Evolutionary conservation across 805 yeast genomes (phyloP).

Genomic region (Lachancea nothofagi): DNA sequence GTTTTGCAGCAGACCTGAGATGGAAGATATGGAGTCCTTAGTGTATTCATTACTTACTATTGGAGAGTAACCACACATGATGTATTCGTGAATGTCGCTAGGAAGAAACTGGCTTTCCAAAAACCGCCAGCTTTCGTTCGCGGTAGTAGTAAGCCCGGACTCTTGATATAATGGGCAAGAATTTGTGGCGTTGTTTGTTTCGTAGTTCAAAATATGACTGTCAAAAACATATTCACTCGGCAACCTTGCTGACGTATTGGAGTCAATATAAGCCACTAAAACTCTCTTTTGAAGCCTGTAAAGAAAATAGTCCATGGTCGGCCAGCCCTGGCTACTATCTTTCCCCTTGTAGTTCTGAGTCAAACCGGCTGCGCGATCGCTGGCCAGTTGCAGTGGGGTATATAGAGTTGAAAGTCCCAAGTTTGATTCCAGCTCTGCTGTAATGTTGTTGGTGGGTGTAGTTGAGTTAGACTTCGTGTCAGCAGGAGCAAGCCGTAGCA

Average conservation of each 20-base stretch:
- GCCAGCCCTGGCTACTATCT: conserved; percentile 28
- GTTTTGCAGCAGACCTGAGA: conserved; percentile 31
- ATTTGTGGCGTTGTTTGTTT: conserved; percentile 17
- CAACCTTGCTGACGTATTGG: conserved; percentile 22
- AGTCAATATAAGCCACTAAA: conserved; percentile 25
- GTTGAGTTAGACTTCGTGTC: background rate
- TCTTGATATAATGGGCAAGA: conserved; percentile 18
- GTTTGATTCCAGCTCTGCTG: conserved; percentile 19
- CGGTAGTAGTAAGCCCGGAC: conserved; percentile 12
- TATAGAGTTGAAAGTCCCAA: conserved; percentile 25
- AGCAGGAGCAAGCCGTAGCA: conserved; percentile 31
- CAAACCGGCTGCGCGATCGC: conserved; percentile 18
- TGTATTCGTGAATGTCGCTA: conserved; percentile 34
- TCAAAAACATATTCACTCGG: conserved; percentile 31
- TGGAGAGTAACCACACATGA: conserved; percentile 62
- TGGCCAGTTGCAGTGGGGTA: conserved; percentile 24
- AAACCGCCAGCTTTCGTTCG: conserved; percentile 35
- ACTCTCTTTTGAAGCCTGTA: conserved; percentile 34
- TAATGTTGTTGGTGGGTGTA: conserved; percentile 16
- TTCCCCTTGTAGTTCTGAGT: conserved; percentile 17
- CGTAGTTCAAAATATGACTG: conserved; percentile 20
- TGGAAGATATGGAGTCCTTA: conserved; percentile 20
- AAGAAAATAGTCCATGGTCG: conserved; percentile 34
- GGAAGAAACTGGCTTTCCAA: conserved; percentile 42
- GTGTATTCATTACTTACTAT: conserved; percentile 42